These are phyloP conservation scores for Irpex sp. DNA, from an alignment of 1,284 basidiomycete genomes.

Conservation along the genomic window DNA sequence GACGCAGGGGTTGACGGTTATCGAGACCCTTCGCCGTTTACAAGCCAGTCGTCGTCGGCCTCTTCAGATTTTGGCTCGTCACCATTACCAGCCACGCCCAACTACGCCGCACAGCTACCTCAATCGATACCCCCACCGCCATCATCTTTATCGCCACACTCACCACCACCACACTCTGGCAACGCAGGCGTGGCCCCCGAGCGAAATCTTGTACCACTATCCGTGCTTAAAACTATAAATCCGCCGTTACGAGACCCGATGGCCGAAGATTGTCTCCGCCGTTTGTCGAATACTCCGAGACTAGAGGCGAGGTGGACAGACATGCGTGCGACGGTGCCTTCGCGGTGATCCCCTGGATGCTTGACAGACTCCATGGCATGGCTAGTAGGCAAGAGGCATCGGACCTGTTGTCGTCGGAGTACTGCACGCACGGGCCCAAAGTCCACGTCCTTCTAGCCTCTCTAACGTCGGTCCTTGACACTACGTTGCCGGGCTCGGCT, in stretches of 20 bases:
- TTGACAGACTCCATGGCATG: too few relatives aligned
- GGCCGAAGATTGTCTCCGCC: constrained; percentile 26
- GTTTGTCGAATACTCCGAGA: constrained; percentile 20
- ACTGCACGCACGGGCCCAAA: too few relatives aligned
- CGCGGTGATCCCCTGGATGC: not conserved
- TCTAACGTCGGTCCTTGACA: too few relatives aligned
- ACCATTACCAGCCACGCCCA: constrained; percentile 20
- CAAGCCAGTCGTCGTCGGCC: constrained; percentile 23
- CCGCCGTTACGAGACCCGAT: constrained; percentile 24
- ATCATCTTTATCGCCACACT: constrained; percentile 11
- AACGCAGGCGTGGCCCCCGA: not conserved
- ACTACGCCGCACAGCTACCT: not conserved
- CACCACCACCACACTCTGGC: constrained; percentile 2
- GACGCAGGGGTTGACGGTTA: constrained; percentile 21
- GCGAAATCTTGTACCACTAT: constrained; percentile 27
- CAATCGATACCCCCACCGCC: constrained; percentile 9
- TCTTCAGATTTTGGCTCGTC: constrained; percentile 19
- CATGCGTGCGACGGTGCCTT: not conserved
- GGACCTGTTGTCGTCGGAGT: too few relatives aligned
- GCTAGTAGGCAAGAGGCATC: too few relatives aligned
- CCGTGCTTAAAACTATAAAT: constrained; percentile 24
- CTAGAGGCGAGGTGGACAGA: not conserved
- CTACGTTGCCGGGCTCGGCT: too few relatives aligned
- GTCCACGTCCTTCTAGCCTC: too few relatives aligned
- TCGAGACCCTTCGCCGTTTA: constrained; percentile 27